These are phyloP conservation scores for Trichodelitschia bisporula DNA, from an alignment of 495 filamentous ascomycete species.

Conservation along the genomic window DNA sequence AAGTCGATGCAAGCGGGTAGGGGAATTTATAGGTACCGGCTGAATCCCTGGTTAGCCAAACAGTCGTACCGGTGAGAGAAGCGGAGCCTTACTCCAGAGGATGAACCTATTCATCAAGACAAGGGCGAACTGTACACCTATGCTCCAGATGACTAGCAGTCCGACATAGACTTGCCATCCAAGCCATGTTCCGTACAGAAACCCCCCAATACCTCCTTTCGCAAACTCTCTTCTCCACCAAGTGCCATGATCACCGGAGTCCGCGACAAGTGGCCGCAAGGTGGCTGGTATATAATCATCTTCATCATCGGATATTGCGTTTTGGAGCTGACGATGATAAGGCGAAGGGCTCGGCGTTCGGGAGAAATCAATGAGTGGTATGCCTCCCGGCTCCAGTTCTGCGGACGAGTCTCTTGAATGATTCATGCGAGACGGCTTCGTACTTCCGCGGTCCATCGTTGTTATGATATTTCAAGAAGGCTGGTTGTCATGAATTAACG, in stretches of 20 bases:
- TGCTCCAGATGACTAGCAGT: conserved; percentile 21
- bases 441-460: neutral
- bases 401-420: neutral
- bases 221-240: conserved; percentile 12
- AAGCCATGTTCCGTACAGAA: conserved; percentile 22
- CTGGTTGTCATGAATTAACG: too few relatives aligned
- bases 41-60: conserved; percentile 9
- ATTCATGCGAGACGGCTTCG: neutral
- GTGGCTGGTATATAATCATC: neutral
- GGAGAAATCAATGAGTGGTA: neutral
- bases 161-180: conserved; percentile 26
- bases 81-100: conserved; percentile 15
- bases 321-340: neutral
- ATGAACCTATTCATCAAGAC: conserved; percentile 25
- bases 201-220: conserved; percentile 21
- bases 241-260: neutral
- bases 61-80: neutral
- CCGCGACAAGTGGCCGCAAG: neutral
- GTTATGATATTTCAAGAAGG: too few relatives aligned
- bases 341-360: neutral
- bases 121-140: conserved; percentile 19
- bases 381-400: neutral
- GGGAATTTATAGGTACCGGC: conserved; percentile 28
- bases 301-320: neutral
- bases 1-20: conserved; percentile 24